Evolutionary conservation across 305 asterid species (phyloP), one percentile per base, ranked within the genome.

Genomic region (Fraxinus greggii): DNA sequence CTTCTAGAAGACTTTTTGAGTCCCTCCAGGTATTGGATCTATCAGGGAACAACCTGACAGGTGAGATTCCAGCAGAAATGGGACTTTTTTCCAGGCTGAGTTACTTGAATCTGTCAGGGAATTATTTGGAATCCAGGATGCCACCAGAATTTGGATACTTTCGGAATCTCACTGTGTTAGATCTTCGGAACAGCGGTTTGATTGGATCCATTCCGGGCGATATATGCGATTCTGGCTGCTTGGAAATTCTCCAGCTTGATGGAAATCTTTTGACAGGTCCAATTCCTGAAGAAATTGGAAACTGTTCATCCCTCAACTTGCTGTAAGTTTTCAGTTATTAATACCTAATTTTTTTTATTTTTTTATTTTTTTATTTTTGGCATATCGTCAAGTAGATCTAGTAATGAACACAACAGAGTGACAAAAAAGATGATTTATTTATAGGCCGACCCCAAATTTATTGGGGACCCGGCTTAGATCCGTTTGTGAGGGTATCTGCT

Each of bases 161-260:
- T 35, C 93, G 84, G 93, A 90, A 89, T 83, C 92, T 96, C 19
- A 83, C 88, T 4, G 94, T 92, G 61, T 83, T 96, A 56, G 99
- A 96, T 91, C 92, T 94, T 78, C 87, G 98, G 5, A 83, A 67
- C 76, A 87, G 90, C 67, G 91, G 87, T 3, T 75, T 96, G 81
- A 77, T 83, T 31, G 98, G 99, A 56, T 65, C 90, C 0, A 90
- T 96, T 76, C 99, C 99, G 0, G 90, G 87, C 28, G 97, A 92
- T 78, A 87, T 96, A 12, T 96, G 98, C 80, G 94, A 90, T 61
- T 94, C 99, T 9, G 94, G 95, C 72, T 92, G 92, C 92, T 84
- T 96, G 84, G 90, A 85, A 15, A 92, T 96, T 56, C 95, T 96
- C 80, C 99, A 96, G 82, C 95, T 96, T 40, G 99, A 96, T 90